A percentile compares a stretch with the other conserved stretches of the same genome.
Conservation (phyloP, 352 stramenopile species). For the Phytopythium sindhum region DNA sequence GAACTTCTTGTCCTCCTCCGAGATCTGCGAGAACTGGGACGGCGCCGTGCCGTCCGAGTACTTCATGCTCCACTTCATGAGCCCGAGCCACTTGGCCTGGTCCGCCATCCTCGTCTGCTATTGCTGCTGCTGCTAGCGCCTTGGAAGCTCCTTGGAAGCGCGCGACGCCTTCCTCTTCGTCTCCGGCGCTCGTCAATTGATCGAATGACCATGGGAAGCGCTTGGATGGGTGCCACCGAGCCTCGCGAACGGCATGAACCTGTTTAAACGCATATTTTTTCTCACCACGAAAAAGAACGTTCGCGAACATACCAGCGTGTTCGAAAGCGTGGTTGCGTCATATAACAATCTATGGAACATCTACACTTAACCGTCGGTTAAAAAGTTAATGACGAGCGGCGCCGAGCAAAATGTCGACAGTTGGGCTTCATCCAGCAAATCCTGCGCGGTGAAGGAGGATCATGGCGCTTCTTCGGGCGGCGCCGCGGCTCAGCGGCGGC, state of each 20-base stretch:
- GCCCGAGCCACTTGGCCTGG: conserved; percentile 84
- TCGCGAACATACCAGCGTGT: conserved; percentile 1
- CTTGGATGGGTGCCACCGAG: neutral
- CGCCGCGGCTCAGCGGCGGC: neutral
- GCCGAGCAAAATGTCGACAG: neutral
- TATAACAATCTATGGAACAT: neutral
- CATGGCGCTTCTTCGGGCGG: neutral
- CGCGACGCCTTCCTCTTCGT: neutral
- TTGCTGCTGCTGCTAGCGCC: neutral
- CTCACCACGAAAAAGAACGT: conserved; percentile 5
- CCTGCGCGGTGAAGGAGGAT: neutral
- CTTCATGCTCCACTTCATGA: conserved; percentile 89
- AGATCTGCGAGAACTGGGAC: conserved; percentile 62
- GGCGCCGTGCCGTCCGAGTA: conserved; percentile 77
- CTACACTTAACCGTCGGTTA: neutral
- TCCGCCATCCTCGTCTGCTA: conserved; percentile 24
- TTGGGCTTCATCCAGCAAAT: neutral
- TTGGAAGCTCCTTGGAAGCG: neutral
- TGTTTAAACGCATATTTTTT: neutral
- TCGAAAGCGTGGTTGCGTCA: neutral
- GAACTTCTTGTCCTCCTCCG: conserved; percentile 71
- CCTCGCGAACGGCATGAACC: conserved; percentile 1
- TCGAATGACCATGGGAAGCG: neutral
- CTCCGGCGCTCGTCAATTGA: neutral
- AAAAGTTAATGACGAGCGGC: neutral